Base-by-base conservation (phyloP, 257 asterid species). In the Primulina tabacum region DNA sequence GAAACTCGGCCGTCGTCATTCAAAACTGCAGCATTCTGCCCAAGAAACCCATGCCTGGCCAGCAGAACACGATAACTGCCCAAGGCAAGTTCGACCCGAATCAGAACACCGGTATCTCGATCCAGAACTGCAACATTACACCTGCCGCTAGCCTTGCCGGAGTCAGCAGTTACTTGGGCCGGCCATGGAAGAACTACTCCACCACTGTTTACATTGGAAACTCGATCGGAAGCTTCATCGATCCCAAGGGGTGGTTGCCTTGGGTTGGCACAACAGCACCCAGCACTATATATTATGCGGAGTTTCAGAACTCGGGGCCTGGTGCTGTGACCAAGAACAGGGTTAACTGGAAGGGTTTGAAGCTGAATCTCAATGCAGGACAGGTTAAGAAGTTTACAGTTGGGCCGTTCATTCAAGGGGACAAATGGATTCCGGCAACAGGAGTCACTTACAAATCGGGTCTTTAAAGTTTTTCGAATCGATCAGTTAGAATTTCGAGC, bases 161-260 rank as follows among this genome's bases (percentile, higher is more conserved):
- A 0, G 92, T 90, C 38, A 76, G 17, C 47, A 83, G 71, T 0
- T 90, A 78, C 80, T 65, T 92, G 63, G 95, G 98, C 2, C 84
- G 98, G 69, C 98, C 98, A 1, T 92, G 98, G 97, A 92, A 90
- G 70, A 83, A 88, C 29, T 78, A 85, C 65, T 92, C 98, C 43
- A 88, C 97, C 3, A 92, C 96, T 2, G 88, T 88, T 4, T 72
- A 58, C 69, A 60, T 84, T 60, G 77, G 90, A 1, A 81, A 17
- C 9, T 63, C 60, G 71, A 71, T 92, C 70, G 90, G 60, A 7
- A 33, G 75, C 2, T 79, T 88, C 37, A 87, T 92, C 50, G 65
- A 84, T 71, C 90, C 93, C 0, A 76, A 58, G 9, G 98, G 98
- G 1, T 92, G 98, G 98, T 68, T 90, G 24, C 98, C 97, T 2